phyloP scores from a whole-genome alignment of 495 filamentous ascomycete genomes.

The Cairneyella variabilis region DNA sequence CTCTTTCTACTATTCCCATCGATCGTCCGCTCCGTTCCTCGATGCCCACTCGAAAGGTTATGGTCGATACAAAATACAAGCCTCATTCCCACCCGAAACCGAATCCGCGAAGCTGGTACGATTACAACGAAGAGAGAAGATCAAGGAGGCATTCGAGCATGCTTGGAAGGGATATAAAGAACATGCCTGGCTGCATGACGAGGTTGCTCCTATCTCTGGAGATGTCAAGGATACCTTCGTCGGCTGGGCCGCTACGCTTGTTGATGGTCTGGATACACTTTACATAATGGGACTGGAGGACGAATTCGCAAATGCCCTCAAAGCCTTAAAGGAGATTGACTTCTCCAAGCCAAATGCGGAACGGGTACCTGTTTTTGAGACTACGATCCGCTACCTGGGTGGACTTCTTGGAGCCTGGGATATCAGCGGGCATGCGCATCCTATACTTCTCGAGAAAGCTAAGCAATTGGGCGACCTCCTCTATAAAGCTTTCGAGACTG shows the following conservation, averaged over 20 bases:
- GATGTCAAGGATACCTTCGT: slow-evolving; percentile 69
- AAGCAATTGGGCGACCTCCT: slow-evolving; percentile 81
- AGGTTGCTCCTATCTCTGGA: slow-evolving; percentile 65
- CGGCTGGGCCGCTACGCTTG: slow-evolving; percentile 91
- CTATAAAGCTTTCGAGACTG: slow-evolving; percentile 89
- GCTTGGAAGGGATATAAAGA: slow-evolving; percentile 79
- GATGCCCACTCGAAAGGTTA: too few species aligned
- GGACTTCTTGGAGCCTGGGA: slow-evolving; percentile 82
- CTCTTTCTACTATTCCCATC: too few species aligned
- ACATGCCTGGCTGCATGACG: slow-evolving; percentile 79
- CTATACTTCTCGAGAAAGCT: slow-evolving; percentile 77
- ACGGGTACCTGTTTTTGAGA: slow-evolving; percentile 76
- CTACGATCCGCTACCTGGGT: slow-evolving; percentile 80
- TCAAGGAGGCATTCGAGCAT: slow-evolving; percentile 72
- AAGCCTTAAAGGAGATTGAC: slow-evolving; percentile 73
- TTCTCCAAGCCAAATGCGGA: slow-evolving; percentile 67
- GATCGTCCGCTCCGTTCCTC: too few species aligned
- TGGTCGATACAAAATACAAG: neutral
- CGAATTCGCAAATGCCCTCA: slow-evolving; percentile 80
- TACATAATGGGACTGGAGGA: slow-evolving; percentile 91
- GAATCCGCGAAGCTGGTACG: slow-evolving; percentile 53
- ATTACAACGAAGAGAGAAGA: slow-evolving; percentile 55
- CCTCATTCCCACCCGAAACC: slow-evolving; percentile 42
- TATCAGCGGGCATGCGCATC: slow-evolving; percentile 65
- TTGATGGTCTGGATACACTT: slow-evolving; percentile 87